Evolutionary conservation across 208 protist species (phyloP).

Genomic region (Leishmania braziliensis): DNA sequence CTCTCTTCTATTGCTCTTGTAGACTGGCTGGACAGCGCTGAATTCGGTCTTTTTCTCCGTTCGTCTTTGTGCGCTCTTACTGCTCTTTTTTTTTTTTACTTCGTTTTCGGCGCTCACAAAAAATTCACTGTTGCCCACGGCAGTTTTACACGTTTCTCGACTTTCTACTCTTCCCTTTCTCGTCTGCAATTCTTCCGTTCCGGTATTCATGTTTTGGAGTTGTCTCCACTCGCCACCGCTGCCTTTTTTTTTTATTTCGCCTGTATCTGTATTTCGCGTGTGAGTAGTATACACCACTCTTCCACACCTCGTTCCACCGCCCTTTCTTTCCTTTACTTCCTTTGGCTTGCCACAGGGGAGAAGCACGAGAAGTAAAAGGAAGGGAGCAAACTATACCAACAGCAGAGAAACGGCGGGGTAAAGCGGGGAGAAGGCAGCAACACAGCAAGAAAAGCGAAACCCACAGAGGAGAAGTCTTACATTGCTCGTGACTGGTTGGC

Average conservation of each 20-base stretch:
- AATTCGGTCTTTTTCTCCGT: neutral
- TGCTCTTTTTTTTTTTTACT: neutral
- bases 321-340: neutral
- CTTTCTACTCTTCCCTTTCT: neutral
- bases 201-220: no score
- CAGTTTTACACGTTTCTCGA: neutral
- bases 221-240: neutral
- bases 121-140: neutral
- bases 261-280: neutral
- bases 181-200: neutral
- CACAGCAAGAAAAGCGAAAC: neutral
- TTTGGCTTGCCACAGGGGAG: no score
- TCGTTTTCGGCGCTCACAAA: neutral
- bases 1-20: neutral
- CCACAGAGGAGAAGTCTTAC: neutral
- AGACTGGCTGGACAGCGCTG: neutral
- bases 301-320: no score
- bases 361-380: no score
- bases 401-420: no score
- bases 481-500: neutral
- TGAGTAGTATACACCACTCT: neutral
- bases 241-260: conserved; percentile 8
- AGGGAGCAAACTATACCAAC: no score
- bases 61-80: neutral
- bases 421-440: no score